A percentile compares a stretch with the other conserved stretches of the same genome.
These are phyloP conservation scores for Pachyrhizus erosus DNA, from an alignment of 306 rosid genomes.

Conservation along the genomic window DNA sequence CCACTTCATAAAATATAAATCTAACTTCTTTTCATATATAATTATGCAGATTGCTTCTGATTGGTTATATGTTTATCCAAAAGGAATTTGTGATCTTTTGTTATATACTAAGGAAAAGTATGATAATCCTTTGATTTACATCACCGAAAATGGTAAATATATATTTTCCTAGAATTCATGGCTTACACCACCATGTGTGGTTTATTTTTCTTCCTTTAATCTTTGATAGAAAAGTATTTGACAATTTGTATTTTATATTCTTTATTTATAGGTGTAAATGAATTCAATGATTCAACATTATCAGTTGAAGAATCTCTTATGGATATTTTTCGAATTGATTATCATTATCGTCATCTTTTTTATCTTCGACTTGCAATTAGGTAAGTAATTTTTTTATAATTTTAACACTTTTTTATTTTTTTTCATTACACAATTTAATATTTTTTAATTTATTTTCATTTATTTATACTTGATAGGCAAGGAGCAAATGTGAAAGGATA, in stretches of 20 bases:
- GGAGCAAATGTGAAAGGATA: constrained; percentile 61
- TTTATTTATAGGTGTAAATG: constrained; percentile 51
- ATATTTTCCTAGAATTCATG: neutral
- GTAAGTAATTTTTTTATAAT: neutral
- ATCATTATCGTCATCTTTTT: constrained; percentile 15
- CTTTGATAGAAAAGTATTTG: too few relatives aligned
- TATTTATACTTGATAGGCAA: constrained; percentile 7
- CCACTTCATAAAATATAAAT: too few relatives aligned
- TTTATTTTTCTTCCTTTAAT: neutral
- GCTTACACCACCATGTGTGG: neutral
- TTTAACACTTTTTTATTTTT: neutral
- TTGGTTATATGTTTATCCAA: neutral
- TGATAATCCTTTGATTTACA: neutral
- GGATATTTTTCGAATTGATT: constrained; percentile 54
- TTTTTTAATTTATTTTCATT: neutral
- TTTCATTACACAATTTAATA: neutral
- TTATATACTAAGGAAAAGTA: neutral
- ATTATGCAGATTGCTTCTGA: neutral
- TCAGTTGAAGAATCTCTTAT: constrained; percentile 46
- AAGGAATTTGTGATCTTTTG: neutral
- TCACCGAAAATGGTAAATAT: neutral
- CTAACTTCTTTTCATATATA: too few relatives aligned
- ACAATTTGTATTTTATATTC: neutral
- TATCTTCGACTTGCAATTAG: constrained; percentile 42
- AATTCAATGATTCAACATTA: constrained; percentile 43